phyloP scores from a whole-genome alignment of 2,329 filamentous ascomycete genomes.

The Colletotrichum eremochloae region DNA sequence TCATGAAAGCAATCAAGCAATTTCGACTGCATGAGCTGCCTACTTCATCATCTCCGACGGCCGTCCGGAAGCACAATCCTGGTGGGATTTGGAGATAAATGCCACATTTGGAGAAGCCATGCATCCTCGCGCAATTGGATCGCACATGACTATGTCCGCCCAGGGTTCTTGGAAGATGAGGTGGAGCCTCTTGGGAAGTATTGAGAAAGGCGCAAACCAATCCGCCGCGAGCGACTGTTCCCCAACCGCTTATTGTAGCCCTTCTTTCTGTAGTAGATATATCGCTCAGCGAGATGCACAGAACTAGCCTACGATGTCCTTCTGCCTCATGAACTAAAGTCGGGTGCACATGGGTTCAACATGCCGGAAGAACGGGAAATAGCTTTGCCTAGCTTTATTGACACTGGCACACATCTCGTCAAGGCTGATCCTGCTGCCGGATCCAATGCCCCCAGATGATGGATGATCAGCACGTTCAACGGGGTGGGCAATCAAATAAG shows the following conservation, averaged over 20 bases:
- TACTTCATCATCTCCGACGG: slow-evolving; percentile 23
- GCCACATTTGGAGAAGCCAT: slow-evolving; percentile 31
- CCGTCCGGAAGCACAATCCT: slow-evolving; percentile 8
- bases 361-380: background rate
- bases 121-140: slow-evolving; percentile 27
- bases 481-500: background rate
- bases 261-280: slow-evolving; percentile 9
- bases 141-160: slow-evolving; percentile 16
- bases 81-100: slow-evolving; percentile 27
- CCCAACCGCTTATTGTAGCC: slow-evolving; percentile 6
- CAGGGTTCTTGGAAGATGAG: slow-evolving; percentile 8
- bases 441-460: background rate
- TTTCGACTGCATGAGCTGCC: slow-evolving; percentile 4
- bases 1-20: background rate
- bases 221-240: slow-evolving; percentile 13
- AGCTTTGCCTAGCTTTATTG: background rate
- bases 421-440: background rate
- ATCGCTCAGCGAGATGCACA: background rate
- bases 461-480: background rate
- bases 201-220: background rate
- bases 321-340: background rate
- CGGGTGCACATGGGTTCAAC: background rate
- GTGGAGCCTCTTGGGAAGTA: slow-evolving; percentile 4
- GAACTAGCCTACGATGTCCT: background rate
- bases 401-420: background rate